Conservation (phyloP, 2,329 filamentous ascomycete species). For the Drechmeria coniospora region DNA sequence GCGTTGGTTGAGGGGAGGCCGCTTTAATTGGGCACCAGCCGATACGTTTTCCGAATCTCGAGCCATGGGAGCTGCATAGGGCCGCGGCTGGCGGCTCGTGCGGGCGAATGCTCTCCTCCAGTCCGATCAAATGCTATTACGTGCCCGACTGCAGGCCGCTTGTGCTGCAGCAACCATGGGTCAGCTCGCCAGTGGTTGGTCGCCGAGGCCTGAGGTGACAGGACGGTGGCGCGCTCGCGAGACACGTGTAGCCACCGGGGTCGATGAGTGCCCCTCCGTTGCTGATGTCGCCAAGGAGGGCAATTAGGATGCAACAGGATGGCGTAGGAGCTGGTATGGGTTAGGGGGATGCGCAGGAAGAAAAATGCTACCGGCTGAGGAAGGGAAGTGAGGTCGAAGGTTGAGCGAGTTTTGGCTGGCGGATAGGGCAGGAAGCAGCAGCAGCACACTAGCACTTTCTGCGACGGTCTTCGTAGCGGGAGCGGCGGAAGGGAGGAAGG, state of each 20-base stretch:
- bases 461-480: no score
- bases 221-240: constrained; percentile 1
- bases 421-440: no score
- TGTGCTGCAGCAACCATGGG: constrained; percentile 4
- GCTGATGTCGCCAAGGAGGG: neutral
- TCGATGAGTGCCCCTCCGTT: neutral
- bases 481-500: no score
- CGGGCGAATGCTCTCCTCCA: constrained; percentile 2
- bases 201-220: constrained; percentile 1
- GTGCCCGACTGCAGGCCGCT: constrained; percentile 3
- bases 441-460: no score
- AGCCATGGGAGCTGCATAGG: constrained; percentile 17
- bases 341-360: no score
- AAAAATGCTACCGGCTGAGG: no score
- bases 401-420: no score
- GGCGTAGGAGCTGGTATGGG: neutral
- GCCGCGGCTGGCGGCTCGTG: constrained; percentile 1
- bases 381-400: no score
- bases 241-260: constrained; percentile 2
- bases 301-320: neutral
- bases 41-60: constrained; percentile 31
- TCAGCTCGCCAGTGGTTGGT: constrained; percentile 2
- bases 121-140: constrained; percentile 1
- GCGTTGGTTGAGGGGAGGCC: constrained; percentile 22
- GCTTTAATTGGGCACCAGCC: constrained; percentile 40